Evolutionary conservation across 352 stramenopile genomes (phyloP), one percentile per base, ranked within the genome.

Genomic region (Phytophthora rubi): DNA sequence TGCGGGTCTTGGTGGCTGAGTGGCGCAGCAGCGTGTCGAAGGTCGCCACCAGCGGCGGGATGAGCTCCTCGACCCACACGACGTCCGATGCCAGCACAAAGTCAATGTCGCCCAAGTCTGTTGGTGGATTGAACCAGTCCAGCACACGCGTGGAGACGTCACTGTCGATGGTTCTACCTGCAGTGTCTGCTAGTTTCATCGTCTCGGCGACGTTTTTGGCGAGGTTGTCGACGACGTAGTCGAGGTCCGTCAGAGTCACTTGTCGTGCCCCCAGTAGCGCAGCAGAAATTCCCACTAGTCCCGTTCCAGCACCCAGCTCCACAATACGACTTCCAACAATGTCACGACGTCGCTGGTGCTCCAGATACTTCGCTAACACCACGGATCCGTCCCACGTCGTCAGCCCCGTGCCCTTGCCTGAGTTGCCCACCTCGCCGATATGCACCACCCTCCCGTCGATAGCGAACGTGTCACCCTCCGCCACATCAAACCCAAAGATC

Each of bases 371-470:
- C 9, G 91, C 91, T n/a, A 98, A 73, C 37, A 98, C 83, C 4
- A 97, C 83, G 8, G 92, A 91, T 47, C 93, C 93, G 70, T 98
- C 93, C 92, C 92, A 98, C 9, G 92, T 97, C 21, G 89, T 97
- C 42, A 97, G 72, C 4, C 92, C 93, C 10, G 93, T 98, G 48
- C 92, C 92, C 53, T 90, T 72, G 26, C 88, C 87, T 1, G 89
- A 91, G 70, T 97, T 97, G 48, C 83, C 83, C 49, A 95, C 70
- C 58, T 95, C 87, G 13, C 68, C 76, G 16, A 95, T 77, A 28
- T 74, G 62, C 3, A 96, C 68, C 8, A 73, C 44, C 23, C 75
- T 62, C 12, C 81, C 82, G 23, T 80, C 76, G 60, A 97, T 90
- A n/a, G 39, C 52, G 62, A 97, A 86, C 5, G 53, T 53, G 0